Conservation (phyloP, 2,329 filamentous ascomycete species). For the Arthrobotrys conoides region DNA sequence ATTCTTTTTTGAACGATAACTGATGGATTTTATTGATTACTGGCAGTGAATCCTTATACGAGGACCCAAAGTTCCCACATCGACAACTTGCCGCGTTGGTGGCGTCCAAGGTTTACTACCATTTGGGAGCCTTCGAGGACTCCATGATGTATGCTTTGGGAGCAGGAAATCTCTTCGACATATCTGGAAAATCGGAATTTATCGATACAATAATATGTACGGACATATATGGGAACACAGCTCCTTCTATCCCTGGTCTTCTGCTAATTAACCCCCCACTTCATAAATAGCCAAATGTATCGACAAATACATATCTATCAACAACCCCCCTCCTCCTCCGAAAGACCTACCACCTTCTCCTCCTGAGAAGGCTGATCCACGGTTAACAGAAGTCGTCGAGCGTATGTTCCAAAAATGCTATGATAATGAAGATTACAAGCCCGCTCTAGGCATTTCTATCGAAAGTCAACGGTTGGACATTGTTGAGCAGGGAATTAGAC, state of each 20-base stretch:
- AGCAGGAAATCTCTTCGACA: constrained; percentile 93
- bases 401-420: constrained; percentile 93
- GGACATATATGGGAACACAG: constrained; percentile 62
- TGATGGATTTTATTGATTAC: constrained; percentile 29
- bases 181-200: constrained; percentile 91
- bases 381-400: constrained; percentile 84
- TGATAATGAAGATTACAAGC: constrained; percentile 86
- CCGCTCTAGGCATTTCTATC: constrained; percentile 96
- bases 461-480: constrained; percentile 94
- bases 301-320: constrained; percentile 93
- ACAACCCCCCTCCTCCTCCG: constrained; percentile 64
- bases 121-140: constrained; percentile 98
- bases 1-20: constrained; percentile 30
- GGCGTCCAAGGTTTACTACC: constrained; percentile 98
- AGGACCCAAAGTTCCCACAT: constrained; percentile 94
- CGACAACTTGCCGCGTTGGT: constrained; percentile 94
- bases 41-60: constrained; percentile 90
- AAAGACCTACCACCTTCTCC: constrained; percentile 52
- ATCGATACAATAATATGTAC: constrained; percentile 96
- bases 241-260: not conserved
- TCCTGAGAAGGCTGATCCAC: constrained; percentile 63
- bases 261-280: constrained; percentile 31
- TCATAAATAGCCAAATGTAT: constrained; percentile 81
- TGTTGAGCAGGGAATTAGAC: constrained; percentile 85
- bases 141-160: constrained; percentile 98